Base-by-base conservation (phyloP, 352 stramenopile genomes). In the Globisporangium nagaii region DNA sequence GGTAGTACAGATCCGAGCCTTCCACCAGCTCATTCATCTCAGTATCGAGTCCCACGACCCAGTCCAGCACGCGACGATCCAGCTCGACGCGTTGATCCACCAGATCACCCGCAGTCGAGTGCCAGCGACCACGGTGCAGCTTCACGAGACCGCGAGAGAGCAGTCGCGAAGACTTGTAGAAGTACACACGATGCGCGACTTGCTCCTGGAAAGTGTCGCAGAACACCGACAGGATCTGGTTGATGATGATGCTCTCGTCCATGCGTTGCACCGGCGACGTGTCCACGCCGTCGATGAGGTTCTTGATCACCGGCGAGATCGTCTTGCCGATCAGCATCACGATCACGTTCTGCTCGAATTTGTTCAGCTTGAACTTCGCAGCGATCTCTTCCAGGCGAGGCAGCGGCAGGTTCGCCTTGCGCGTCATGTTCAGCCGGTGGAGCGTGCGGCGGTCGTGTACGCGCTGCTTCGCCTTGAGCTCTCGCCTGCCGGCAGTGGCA, bases 11-110 rank as follows among this genome's bases (percentile, higher is more conserved):
- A 53, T 96, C 86, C 48, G 73, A 90, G 22, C 86, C 86, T 75
- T 96, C 84, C 19, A 96, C 86, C 9, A 96, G 62, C 54, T 96
- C 86, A 58, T 94, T 93, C 72, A 94, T 94, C 65, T 96, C 86
- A 9, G 82, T 93, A 35, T 96, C 86, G 8, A 94, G 70, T 0
- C 84, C 86, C 11, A 96, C 84, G 41, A 91, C 82, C 79, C 81
- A 94, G 64, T 96, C 86, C 43, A 96, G 62, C 22, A 96, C 75
- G 19, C 84, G 84, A 1, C 84, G 84, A 56, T 96, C 86, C 4
- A 96, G 62, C 51, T 93, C 82, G 6, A 96, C 78, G 36, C 82
- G 79, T 54, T 94, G 82, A 53, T 96, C 86, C 28, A 93, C 85
- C n/a, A 96, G 65, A 53, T 96, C 84, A 45, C 84, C 79, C 0